Evolutionary conservation across 176 grass and related monocot genomes (phyloP).

Genomic region (Oryza longistaminata): DNA sequence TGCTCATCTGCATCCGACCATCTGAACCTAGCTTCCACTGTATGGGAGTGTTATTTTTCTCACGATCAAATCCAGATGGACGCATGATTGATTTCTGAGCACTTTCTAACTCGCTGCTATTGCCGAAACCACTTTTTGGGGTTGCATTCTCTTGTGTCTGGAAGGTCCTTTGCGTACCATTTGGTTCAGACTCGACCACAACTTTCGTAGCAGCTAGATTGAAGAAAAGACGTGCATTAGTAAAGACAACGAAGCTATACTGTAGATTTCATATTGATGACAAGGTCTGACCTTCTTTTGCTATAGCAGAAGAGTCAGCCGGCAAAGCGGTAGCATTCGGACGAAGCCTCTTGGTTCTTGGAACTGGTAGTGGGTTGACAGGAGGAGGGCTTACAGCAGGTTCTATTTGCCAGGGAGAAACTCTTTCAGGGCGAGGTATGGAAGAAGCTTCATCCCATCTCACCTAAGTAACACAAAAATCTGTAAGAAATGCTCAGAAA

Average conservation of each 20-base stretch:
- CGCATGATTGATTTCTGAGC: slow-evolving; percentile 42
- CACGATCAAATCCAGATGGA: slow-evolving; percentile 31
- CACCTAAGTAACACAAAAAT: slow-evolving; percentile 50
- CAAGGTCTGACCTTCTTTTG: slow-evolving; percentile 73
- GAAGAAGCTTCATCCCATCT: slow-evolving; percentile 94
- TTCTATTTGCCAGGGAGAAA: slow-evolving; percentile 98
- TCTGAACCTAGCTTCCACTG: slow-evolving; percentile 55
- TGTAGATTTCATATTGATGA: slow-evolving; percentile 4
- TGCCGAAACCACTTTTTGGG: slow-evolving; percentile 39
- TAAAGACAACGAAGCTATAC: not conserved
- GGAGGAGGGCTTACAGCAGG: slow-evolving; percentile 69
- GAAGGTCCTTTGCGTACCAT: slow-evolving; percentile 50
- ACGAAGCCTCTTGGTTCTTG: slow-evolving; percentile 72
- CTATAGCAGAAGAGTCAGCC: slow-evolving; percentile 56
- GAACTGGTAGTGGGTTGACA: slow-evolving; percentile 55
- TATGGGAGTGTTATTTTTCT: slow-evolving; percentile 31
- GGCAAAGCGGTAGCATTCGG: slow-evolving; percentile 43
- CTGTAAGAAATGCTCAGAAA: slow-evolving; percentile 20
- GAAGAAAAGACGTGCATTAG: slow-evolving; percentile 25
- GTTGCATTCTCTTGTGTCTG: slow-evolving; percentile 61
- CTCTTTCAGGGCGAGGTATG: slow-evolving; percentile 83
- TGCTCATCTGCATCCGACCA: slow-evolving; percentile 43
- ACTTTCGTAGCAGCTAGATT: slow-evolving; percentile 51
- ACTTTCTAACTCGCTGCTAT: slow-evolving; percentile 38
- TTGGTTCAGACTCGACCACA: slow-evolving; percentile 45